Evolutionary conservation across 202 grass and related monocot genomes (phyloP).

Genomic region (Panicum virgatum): DNA sequence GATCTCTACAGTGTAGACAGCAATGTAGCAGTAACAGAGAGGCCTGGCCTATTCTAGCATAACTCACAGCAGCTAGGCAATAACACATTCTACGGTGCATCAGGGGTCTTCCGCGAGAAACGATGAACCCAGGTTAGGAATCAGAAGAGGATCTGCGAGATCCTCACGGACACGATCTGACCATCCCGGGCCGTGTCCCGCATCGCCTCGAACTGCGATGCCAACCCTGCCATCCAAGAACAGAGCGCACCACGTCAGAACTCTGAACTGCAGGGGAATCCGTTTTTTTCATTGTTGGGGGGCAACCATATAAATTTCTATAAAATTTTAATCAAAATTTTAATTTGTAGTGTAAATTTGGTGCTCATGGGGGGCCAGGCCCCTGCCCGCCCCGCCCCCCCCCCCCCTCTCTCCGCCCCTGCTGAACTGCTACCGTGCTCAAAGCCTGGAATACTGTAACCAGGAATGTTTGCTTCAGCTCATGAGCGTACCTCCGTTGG

Average conservation of each 20-base stretch:
- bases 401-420: too few relatives aligned
- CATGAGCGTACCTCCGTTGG: slow-evolving; percentile 49
- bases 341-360: too few relatives aligned
- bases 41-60: slow-evolving; percentile 14
- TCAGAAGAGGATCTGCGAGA: slow-evolving; percentile 81
- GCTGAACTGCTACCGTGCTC: not conserved
- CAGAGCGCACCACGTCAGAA: not conserved
- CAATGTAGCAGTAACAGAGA: not conserved
- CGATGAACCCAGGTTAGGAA: slow-evolving; percentile 33
- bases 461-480: not conserved
- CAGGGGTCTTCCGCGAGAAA: slow-evolving; percentile 5
- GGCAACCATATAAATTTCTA: too few relatives aligned
- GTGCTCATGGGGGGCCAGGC: too few relatives aligned
- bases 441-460: not conserved
- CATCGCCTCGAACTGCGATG: slow-evolving; percentile 72
- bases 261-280: too few relatives aligned
- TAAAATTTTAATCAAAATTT: too few relatives aligned
- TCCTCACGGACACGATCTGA: slow-evolving; percentile 74
- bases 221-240: slow-evolving; percentile 45
- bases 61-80: slow-evolving; percentile 20
- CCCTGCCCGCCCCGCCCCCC: too few relatives aligned
- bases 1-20: not conserved
- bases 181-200: slow-evolving; percentile 45
- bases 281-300: too few relatives aligned
- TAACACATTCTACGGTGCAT: slow-evolving; percentile 31